A percentile compares a stretch with the other conserved stretches of the same genome.
phyloP scores from a whole-genome alignment of 148 eudicot genomes.

The Fagopyrum homotropicum region DNA sequence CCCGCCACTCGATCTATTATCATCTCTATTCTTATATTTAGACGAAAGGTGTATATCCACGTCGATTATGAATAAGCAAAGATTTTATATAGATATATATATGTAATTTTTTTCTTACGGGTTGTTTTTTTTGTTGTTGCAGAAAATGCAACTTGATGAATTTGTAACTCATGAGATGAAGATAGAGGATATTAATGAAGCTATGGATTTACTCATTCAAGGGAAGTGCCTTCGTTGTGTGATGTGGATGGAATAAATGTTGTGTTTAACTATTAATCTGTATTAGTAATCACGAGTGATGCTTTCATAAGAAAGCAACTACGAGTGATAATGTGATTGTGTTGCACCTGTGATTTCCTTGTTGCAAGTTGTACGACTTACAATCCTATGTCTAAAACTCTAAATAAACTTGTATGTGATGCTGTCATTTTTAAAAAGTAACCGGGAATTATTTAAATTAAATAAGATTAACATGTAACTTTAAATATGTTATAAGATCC shows the following conservation, averaged over 20 bases:
- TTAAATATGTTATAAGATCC: no score
- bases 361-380: background rate
- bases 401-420: no score
- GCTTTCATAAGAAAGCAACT: background rate
- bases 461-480: no score
- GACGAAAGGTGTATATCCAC: no score
- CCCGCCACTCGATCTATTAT: no score
- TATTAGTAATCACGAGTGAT: background rate
- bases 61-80: no score
- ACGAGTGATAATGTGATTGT: background rate
- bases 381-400: no score
- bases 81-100: no score
- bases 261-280: background rate
- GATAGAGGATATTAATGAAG: conserved; percentile 69
- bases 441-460: no score
- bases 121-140: background rate
- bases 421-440: no score
- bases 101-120: background rate
- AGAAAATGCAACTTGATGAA: conserved; percentile 62
- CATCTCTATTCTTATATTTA: no score
- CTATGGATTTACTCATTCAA: conserved; percentile 51
- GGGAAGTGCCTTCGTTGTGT: conserved; percentile 73
- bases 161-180: conserved; percentile 71
- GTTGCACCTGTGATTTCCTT: no score
- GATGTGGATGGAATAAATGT: conserved; percentile 47